Conservation (phyloP, 257 asterid species). For the Solanum tarijense region DNA sequence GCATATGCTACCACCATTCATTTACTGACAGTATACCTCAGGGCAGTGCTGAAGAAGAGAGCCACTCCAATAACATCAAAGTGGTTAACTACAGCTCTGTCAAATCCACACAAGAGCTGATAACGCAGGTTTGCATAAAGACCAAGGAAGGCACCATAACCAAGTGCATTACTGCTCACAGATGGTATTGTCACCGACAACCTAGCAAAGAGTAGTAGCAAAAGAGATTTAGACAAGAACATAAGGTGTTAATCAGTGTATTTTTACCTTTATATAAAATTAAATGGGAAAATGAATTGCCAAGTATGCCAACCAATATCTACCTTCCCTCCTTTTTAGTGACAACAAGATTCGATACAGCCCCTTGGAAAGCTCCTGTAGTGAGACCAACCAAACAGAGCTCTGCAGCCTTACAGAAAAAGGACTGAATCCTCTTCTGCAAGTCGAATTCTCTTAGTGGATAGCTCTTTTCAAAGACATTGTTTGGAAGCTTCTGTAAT, state of each 20-base stretch:
- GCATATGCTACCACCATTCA: neutral
- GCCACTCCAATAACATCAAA: conserved; percentile 94
- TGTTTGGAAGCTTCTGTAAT: conserved; percentile 95
- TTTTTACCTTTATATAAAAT: neutral
- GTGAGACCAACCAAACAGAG: conserved; percentile 85
- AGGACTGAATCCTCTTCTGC: conserved; percentile 80
- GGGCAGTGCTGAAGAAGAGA: conserved; percentile 62
- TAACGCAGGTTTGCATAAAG: conserved; percentile 82
- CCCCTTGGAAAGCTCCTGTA: conserved; percentile 94
- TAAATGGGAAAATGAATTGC: neutral
- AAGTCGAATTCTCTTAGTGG: conserved; percentile 80
- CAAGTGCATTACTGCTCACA: conserved; percentile 82
- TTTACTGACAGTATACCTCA: conserved; percentile 40
- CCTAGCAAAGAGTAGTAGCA: conserved; percentile 22
- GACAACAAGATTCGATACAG: conserved; percentile 62
- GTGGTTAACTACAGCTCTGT: conserved; percentile 49
- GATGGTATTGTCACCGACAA: conserved; percentile 75
- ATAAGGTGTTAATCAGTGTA: neutral
- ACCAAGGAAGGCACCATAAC: conserved; percentile 97
- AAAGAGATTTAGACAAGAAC: neutral
- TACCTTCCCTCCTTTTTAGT: conserved; percentile 90
- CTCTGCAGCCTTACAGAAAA: conserved; percentile 86
- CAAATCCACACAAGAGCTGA: conserved; percentile 85
- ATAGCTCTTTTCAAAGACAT: conserved; percentile 82
- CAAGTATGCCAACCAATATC: neutral